Evolutionary conservation across 2,329 filamentous ascomycete genomes (phyloP).

Genomic region (Pseudogymnoascus destructans): DNA sequence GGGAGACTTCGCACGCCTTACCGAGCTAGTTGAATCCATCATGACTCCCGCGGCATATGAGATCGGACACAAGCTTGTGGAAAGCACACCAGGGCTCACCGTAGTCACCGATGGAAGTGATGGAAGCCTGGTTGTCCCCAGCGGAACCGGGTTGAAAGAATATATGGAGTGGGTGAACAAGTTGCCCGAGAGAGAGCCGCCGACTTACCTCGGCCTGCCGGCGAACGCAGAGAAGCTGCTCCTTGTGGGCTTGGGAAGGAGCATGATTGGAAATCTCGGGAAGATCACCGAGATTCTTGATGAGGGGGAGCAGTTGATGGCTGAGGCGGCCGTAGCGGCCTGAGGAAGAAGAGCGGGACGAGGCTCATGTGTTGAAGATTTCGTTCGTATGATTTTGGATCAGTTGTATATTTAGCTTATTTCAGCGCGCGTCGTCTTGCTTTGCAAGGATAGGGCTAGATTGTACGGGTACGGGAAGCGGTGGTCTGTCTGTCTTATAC

Average conservation of each 20-base stretch:
- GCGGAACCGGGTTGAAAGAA: slow-evolving; percentile 68
- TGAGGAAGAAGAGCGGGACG: not conserved
- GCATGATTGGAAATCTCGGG: slow-evolving; percentile 71
- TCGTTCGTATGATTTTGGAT: slow-evolving; percentile 8
- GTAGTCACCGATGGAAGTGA: slow-evolving; percentile 29
- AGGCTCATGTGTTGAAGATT: slow-evolving; percentile 6
- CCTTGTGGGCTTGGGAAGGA: slow-evolving; percentile 73
- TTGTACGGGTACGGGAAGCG: slow-evolving; percentile 6
- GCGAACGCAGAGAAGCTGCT: slow-evolving; percentile 94
- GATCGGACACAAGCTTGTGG: slow-evolving; percentile 78
- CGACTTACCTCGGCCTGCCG: slow-evolving; percentile 84
- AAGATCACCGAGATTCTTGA: slow-evolving; percentile 80
- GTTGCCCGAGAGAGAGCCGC: slow-evolving; percentile 87
- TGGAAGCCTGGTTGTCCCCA: slow-evolving; percentile 58
- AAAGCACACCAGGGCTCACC: slow-evolving; percentile 31
- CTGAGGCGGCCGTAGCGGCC: slow-evolving; percentile 34
- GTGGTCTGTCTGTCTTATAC: slow-evolving; percentile 8
- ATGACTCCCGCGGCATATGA: slow-evolving; percentile 86
- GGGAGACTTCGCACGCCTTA: slow-evolving; percentile 64
- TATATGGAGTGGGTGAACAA: slow-evolving; percentile 86
- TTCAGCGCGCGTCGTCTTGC: slow-evolving; percentile 5
- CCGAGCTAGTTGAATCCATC: slow-evolving; percentile 59
- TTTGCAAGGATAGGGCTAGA: not conserved
- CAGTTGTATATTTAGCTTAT: slow-evolving; percentile 8
- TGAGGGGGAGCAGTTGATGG: slow-evolving; percentile 84